Conservation (phyloP, 2,329 filamentous ascomycete genomes). For the Cercospora nicotianae region DNA sequence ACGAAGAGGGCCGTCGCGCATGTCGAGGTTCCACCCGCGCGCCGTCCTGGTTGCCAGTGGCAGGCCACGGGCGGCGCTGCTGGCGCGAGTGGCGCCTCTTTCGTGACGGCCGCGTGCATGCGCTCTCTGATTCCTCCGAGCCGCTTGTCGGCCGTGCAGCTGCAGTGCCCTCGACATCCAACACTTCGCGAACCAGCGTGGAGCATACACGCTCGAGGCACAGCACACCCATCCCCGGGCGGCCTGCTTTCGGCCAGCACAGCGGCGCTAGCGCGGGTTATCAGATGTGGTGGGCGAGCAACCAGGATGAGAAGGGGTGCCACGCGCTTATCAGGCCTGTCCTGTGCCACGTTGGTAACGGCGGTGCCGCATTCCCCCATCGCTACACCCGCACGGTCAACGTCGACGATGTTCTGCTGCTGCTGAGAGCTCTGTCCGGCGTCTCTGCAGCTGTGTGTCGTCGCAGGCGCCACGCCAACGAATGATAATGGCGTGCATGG, state of each 20-base stretch:
- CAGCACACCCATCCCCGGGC: not conserved
- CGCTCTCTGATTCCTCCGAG: not conserved
- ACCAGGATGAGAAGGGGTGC: slow-evolving; percentile 8
- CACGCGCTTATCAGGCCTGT: slow-evolving; percentile 10
- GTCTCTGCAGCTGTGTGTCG: not conserved
- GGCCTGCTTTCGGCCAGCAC: not conserved
- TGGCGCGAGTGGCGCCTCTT: slow-evolving; percentile 16
- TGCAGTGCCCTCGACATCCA: slow-evolving; percentile 5
- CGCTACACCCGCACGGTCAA: not conserved
- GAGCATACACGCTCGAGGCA: slow-evolving; percentile 1
- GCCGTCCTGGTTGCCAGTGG: slow-evolving; percentile 5
- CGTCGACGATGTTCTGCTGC: not conserved
- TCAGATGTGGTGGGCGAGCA: not conserved
- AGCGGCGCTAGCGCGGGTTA: slow-evolving; percentile 13
- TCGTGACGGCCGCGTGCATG: slow-evolving; percentile 20
- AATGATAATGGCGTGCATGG: slow-evolving; percentile 6
- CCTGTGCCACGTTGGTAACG: not conserved
- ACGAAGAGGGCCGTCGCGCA: slow-evolving; percentile 13
- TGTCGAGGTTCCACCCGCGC: slow-evolving; percentile 7
- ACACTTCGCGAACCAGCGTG: slow-evolving; percentile 15
- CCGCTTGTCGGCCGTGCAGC: not conserved
- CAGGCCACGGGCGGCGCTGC: slow-evolving; percentile 11
- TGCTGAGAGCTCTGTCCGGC: slow-evolving; percentile 4
- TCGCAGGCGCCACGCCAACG: slow-evolving; percentile 5
- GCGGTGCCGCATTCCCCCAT: not conserved